Conservation (phyloP, 2,329 filamentous ascomycete genomes). For the Pseudogymnoascus sp. region DNA sequence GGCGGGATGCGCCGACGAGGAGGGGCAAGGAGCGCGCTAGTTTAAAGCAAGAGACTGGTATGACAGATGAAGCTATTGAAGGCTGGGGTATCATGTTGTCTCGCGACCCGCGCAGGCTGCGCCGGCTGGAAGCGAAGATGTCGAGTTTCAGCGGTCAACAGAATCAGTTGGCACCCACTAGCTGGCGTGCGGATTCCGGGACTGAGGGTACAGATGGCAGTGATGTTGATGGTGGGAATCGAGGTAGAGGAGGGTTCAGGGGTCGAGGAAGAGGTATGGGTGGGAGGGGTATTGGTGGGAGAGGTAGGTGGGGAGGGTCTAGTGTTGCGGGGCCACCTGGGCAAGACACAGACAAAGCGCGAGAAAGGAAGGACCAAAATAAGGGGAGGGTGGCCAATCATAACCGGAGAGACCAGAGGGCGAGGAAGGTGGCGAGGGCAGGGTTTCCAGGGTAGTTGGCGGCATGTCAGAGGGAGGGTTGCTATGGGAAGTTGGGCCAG, state of each 20-base stretch:
- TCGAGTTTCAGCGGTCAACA: conserved; percentile 59
- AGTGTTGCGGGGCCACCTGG: conserved; percentile 56
- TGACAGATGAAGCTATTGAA: conserved; percentile 91
- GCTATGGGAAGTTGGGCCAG: not conserved
- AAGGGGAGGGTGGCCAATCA: conserved; percentile 81
- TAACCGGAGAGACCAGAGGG: conserved; percentile 64
- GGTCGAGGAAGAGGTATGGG: conserved; percentile 39
- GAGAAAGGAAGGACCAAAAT: conserved; percentile 70
- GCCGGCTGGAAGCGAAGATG: conserved; percentile 62
- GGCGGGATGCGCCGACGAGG: conserved; percentile 61
- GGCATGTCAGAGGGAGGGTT: not conserved
- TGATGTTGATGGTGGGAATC: conserved; percentile 37
- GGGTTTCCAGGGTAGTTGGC: conserved; percentile 29
- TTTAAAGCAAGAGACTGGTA: conserved; percentile 66
- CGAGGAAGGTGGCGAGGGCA: conserved; percentile 55
- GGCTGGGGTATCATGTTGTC: conserved; percentile 85
- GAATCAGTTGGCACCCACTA: conserved; percentile 51
- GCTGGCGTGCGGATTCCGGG: conserved; percentile 50
- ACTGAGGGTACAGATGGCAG: conserved; percentile 50
- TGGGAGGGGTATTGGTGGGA: conserved; percentile 40
- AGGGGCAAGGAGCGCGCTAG: conserved; percentile 51
- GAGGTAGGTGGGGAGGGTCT: conserved; percentile 41
- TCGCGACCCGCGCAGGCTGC: conserved; percentile 60
- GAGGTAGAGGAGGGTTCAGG: conserved; percentile 32
- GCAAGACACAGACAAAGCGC: conserved; percentile 59